Conservation (phyloP, 306 rosid genomes). For the Castanea crenata region DNA sequence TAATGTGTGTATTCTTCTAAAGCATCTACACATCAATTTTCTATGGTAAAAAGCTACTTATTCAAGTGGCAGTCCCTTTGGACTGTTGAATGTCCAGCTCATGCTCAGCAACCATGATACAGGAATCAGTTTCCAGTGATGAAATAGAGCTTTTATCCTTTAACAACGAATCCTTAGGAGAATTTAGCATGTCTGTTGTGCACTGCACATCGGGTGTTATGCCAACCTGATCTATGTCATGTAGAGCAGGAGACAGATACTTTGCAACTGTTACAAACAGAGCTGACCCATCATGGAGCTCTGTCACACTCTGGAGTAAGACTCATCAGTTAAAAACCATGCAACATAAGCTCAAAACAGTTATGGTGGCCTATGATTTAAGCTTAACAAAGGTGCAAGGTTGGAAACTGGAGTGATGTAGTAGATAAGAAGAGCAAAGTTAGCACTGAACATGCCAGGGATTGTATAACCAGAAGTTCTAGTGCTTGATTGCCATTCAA, state of each 20-base stretch:
- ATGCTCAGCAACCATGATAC: constrained; percentile 92
- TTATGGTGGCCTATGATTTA: background rate
- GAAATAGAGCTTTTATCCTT: constrained; percentile 52
- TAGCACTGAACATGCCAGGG: background rate
- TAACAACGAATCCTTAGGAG: constrained; percentile 38
- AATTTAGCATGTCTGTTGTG: constrained; percentile 74
- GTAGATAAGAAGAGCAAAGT: background rate
- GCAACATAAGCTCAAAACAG: background rate
- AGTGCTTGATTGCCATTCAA: background rate
- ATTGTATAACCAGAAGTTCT: background rate
- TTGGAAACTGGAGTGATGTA: background rate
- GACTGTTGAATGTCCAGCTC: constrained; percentile 73
- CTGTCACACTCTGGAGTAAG: constrained; percentile 75
- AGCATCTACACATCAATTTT: constrained; percentile 31
- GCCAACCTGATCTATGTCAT: constrained; percentile 94
- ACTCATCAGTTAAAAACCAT: background rate
- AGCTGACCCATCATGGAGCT: constrained; percentile 94
- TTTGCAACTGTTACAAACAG: constrained; percentile 90
- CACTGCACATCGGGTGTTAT: constrained; percentile 89
- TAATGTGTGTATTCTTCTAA: background rate
- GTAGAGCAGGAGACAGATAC: constrained; percentile 86
- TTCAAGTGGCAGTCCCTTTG: constrained; percentile 80
- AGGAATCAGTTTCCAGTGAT: constrained; percentile 83
- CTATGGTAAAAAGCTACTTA: background rate
- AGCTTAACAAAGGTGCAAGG: background rate